Percentiles rank a stretch among this genome's conserved stretches.
Conservation (phyloP, 2,329 filamentous ascomycete genomes). For the Xenosphaeropsis pyriputrescens region DNA sequence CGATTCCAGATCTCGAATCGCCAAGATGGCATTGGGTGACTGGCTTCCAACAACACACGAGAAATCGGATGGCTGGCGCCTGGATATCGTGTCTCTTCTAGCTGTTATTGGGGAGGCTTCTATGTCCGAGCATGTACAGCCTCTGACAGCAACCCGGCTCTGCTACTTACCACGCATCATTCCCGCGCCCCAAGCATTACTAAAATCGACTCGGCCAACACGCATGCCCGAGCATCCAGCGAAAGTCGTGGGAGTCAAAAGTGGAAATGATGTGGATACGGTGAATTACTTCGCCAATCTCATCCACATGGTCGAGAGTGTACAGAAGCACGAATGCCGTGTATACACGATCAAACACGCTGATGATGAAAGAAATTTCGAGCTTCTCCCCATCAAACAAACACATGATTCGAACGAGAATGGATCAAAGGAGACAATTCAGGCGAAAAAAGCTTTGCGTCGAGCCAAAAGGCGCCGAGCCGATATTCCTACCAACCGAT, state of each 20-base stretch:
- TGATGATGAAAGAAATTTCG: no score
- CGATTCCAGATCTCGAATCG: no score
- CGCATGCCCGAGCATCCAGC: conserved; percentile 39
- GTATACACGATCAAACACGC: conserved; percentile 25
- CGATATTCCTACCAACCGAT: conserved; percentile 5
- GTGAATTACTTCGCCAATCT: conserved; percentile 49
- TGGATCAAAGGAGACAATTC: no score
- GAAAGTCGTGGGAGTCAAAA: conserved; percentile 41
- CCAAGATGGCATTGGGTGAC: no score
- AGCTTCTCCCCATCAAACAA: no score
- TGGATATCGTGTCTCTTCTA: conserved; percentile 47
- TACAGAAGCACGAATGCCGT: conserved; percentile 30
- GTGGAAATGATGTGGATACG: conserved; percentile 35
- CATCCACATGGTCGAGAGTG: conserved; percentile 36
- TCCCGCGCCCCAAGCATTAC: conserved; percentile 46
- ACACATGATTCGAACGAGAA: no score
- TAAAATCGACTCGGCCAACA: conserved; percentile 37
- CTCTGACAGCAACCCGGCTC: conserved; percentile 40
- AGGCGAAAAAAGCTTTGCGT: no score
- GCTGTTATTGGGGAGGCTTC: conserved; percentile 47
- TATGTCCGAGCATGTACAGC: conserved; percentile 41
- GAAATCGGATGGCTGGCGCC: conserved; percentile 29
- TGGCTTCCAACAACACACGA: conserved; percentile 29
- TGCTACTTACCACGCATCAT: conserved; percentile 44
- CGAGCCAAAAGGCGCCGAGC: no score